Conservation (phyloP, 108 stramenopile genomes). For the Thalassiosira profunda region DNA sequence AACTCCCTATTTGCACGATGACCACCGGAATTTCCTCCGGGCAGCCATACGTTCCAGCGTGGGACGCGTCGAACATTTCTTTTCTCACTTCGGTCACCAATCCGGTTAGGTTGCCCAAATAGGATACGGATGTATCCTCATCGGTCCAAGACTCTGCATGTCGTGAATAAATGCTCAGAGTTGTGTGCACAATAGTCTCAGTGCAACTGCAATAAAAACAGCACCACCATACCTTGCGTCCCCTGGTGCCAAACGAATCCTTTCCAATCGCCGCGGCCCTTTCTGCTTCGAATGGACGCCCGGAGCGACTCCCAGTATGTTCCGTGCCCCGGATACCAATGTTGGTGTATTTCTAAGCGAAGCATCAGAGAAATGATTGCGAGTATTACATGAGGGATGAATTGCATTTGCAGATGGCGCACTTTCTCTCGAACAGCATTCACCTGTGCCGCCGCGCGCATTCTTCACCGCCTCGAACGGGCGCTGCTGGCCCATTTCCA, state of each 20-base stretch:
- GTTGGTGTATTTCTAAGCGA: background rate
- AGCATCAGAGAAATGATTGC: background rate
- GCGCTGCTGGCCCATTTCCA: background rate
- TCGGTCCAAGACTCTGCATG: background rate
- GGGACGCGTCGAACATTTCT: constrained; percentile 16
- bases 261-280: constrained; percentile 3
- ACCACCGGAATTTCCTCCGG: constrained; percentile 19
- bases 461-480: constrained; percentile 4
- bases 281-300: background rate
- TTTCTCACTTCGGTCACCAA: constrained; percentile 2
- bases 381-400: too few species aligned
- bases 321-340: constrained; percentile 9
- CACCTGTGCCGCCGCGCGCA: constrained; percentile 1
- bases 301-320: constrained; percentile 3
- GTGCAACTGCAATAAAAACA: too few species aligned
- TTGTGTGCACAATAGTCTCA: too few species aligned
- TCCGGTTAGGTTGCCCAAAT: constrained; percentile 11
- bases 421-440: background rate
- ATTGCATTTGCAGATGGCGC: too few species aligned
- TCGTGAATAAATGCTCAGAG: too few species aligned
- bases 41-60: background rate
- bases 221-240: constrained; percentile 6
- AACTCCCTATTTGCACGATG: background rate
- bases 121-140: background rate
- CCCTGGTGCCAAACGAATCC: constrained; percentile 16